These are phyloP conservation scores for Hypsizygus marmoreus DNA, from an alignment of 768 basidiomycete species.

Conservation along the genomic window DNA sequence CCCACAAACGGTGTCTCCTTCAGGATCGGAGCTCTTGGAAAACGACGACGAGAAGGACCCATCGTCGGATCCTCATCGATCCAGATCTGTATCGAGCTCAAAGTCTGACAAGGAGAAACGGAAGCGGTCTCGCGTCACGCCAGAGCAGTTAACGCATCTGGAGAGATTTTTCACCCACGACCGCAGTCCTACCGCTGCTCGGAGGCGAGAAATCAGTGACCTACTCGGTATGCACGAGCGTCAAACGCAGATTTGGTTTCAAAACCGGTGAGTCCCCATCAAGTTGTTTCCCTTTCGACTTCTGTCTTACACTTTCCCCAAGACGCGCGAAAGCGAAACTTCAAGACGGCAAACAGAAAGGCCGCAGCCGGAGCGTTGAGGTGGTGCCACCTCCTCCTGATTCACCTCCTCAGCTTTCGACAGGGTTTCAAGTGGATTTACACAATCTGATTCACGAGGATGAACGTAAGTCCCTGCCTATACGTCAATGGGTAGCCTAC, in stretches of 20 bases:
- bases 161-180: slow-evolving; percentile 71
- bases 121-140: slow-evolving; percentile 78
- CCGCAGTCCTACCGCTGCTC: slow-evolving; percentile 69
- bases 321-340: slow-evolving; percentile 85
- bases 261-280: slow-evolving; percentile 61
- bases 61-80: slow-evolving; percentile 36
- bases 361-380: slow-evolving; percentile 33
- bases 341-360: slow-evolving; percentile 57
- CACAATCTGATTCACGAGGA: slow-evolving; percentile 73
- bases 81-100: slow-evolving; percentile 28
- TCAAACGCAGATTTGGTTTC: slow-evolving; percentile 90
- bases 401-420: slow-evolving; percentile 51
- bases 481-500: background rate
- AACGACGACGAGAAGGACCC: slow-evolving; percentile 36
- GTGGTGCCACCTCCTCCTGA: slow-evolving; percentile 44
- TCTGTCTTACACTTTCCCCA: slow-evolving; percentile 4
- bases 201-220: slow-evolving; percentile 73
- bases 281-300: background rate
- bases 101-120: slow-evolving; percentile 56
- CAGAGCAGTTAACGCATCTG: slow-evolving; percentile 75
- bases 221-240: slow-evolving; percentile 81
- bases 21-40: slow-evolving; percentile 18
- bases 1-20: slow-evolving; percentile 3
- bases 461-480: slow-evolving; percentile 54
- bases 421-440: slow-evolving; percentile 59